A percentile compares a stretch with the other conserved stretches of the same genome.
These are phyloP conservation scores for Colletotrichum scovillei DNA, from an alignment of 2,329 filamentous ascomycete genomes.

Conservation along the genomic window DNA sequence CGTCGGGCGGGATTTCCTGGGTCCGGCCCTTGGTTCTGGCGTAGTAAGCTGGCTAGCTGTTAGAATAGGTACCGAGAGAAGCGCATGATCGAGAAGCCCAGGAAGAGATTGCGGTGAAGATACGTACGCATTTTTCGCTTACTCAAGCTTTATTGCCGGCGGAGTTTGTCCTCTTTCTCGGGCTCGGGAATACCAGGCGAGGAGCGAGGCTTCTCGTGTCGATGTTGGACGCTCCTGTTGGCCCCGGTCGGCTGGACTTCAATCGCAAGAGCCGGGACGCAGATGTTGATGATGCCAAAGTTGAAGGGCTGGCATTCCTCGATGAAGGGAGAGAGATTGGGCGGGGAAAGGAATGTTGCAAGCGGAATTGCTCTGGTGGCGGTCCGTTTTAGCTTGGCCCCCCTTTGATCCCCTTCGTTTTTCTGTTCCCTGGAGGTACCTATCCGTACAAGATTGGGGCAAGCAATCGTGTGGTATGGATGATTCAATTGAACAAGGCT, in stretches of 20 bases:
- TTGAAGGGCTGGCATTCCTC: not conserved
- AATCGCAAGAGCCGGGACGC: not conserved
- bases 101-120: not conserved
- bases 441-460: not conserved
- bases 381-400: not conserved
- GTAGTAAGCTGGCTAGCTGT: slow-evolving; percentile 24
- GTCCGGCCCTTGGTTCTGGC: slow-evolving; percentile 34
- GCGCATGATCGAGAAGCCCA: too few species aligned
- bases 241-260: not conserved
- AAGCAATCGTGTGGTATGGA: not conserved
- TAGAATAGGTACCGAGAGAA: not conserved
- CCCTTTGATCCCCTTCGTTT: not conserved
- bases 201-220: not conserved
- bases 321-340: not conserved
- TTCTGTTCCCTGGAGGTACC: not conserved
- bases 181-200: not conserved
- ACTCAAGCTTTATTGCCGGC: not conserved
- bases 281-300: not conserved
- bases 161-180: not conserved
- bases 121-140: slow-evolving; percentile 6
- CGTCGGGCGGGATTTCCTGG: slow-evolving; percentile 33
- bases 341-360: not conserved
- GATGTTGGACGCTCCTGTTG: not conserved
- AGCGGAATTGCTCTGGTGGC: not conserved
- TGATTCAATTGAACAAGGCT: not conserved